Evolutionary conservation across 345 rosid genomes (phyloP).

Genomic region (Passiflora organensis): DNA sequence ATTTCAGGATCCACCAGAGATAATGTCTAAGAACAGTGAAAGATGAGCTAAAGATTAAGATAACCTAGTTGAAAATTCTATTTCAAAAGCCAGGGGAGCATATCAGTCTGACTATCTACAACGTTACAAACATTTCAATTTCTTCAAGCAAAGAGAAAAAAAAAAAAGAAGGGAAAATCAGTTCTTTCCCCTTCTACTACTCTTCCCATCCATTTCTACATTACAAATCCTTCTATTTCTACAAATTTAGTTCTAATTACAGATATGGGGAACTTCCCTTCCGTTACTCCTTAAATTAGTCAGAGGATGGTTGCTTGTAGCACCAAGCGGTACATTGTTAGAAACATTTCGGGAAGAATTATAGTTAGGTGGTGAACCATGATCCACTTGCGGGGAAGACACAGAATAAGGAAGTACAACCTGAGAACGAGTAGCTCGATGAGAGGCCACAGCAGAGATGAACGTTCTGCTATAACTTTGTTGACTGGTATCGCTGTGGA

Average conservation of each 20-base stretch:
- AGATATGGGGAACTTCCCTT: slow-evolving; percentile 24
- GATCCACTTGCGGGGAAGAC: slow-evolving; percentile 9
- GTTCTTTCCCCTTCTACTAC: no score
- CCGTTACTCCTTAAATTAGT: slow-evolving; percentile 24
- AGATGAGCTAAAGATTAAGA: no score
- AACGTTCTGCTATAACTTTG: slow-evolving; percentile 3
- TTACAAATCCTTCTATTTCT: neutral
- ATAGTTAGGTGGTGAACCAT: slow-evolving; percentile 20
- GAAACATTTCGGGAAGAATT: slow-evolving; percentile 25
- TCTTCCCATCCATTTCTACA: neutral
- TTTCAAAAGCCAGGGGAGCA: no score
- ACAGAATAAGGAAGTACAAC: slow-evolving; percentile 6
- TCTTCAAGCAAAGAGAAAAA: no score
- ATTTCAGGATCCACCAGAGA: no score
- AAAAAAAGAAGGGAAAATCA: no score
- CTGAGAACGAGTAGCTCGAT: slow-evolving; percentile 12
- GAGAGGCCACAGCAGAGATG: slow-evolving; percentile 20
- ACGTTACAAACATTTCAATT: no score
- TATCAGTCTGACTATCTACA: no score
- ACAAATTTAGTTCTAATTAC: neutral
- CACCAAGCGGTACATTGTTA: slow-evolving; percentile 19
- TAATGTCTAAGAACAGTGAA: no score
- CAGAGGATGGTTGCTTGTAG: slow-evolving; percentile 31
- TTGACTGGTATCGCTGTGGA: slow-evolving; percentile 17
- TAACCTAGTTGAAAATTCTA: no score